Conservation (phyloP, 73 alveolate species). For the Tetrahymena elliotti region DNA sequence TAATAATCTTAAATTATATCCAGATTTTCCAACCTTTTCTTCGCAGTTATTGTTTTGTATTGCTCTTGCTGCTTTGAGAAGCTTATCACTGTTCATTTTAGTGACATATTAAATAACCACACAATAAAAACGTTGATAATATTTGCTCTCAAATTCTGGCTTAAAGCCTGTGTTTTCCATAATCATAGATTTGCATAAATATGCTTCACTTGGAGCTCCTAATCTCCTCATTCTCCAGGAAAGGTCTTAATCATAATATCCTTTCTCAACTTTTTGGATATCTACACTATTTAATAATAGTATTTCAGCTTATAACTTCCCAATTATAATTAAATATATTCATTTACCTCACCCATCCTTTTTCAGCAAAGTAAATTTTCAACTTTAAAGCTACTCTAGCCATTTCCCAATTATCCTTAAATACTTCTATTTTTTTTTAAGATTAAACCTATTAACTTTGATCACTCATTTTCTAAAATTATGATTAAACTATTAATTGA, state of each 20-base stretch:
- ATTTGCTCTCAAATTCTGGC: slow-evolving; percentile 24
- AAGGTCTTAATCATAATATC: background rate
- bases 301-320: background rate
- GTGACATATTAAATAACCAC: slow-evolving; percentile 51
- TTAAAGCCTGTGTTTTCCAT: slow-evolving; percentile 53
- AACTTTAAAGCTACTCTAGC: background rate
- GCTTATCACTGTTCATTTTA: slow-evolving; percentile 44
- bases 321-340: background rate
- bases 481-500: too few species aligned
- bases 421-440: background rate
- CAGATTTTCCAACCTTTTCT: slow-evolving; percentile 41
- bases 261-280: background rate
- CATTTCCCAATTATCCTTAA: background rate
- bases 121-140: slow-evolving; percentile 38
- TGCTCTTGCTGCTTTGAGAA: slow-evolving; percentile 32
- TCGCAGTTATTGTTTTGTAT: slow-evolving; percentile 12
- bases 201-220: slow-evolving; percentile 49
- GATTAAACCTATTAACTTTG: background rate
- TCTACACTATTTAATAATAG: background rate
- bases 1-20: slow-evolving; percentile 55
- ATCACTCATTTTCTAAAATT: background rate
- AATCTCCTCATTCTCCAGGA: slow-evolving; percentile 30
- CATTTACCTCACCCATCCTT: background rate
- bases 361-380: background rate
- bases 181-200: slow-evolving; percentile 60